Percentiles rank a stretch among this genome's conserved stretches.
phyloP scores from a whole-genome alignment of 2,329 filamentous ascomycete genomes.

The Graphilbum ipis-grandicollis region DNA sequence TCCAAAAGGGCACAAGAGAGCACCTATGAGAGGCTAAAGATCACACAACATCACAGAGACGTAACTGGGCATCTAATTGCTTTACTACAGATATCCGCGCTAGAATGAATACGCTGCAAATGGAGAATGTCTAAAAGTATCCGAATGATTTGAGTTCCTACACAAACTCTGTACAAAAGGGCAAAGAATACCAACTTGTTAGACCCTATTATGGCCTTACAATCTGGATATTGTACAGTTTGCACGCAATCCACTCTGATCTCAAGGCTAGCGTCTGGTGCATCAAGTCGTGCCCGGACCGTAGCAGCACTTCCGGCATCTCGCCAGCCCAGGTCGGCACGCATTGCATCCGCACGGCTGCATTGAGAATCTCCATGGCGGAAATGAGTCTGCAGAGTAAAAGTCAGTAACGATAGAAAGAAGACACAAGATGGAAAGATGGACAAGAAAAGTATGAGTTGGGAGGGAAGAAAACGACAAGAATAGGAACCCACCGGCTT shows the following conservation, averaged over 20 bases:
- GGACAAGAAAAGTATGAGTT: too few relatives aligned
- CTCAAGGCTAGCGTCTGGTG: background rate
- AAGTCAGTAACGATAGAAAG: too few relatives aligned
- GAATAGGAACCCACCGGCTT: background rate
- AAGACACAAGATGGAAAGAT: too few relatives aligned
- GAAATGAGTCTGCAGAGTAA: background rate
- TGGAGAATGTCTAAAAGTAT: too few relatives aligned
- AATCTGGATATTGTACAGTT: background rate
- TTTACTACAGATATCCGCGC: too few relatives aligned
- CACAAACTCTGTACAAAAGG: too few relatives aligned
- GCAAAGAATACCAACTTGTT: background rate
- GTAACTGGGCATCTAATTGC: too few relatives aligned
- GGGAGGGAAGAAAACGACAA: background rate
- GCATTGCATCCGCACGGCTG: background rate
- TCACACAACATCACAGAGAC: too few relatives aligned
- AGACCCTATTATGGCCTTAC: background rate
- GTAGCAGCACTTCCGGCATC: background rate
- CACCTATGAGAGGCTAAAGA: too few relatives aligned
- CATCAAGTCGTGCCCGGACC: background rate
- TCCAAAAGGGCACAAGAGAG: too few relatives aligned
- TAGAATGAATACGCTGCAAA: too few relatives aligned
- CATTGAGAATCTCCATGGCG: background rate
- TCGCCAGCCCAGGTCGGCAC: background rate
- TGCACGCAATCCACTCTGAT: conserved; percentile 1
- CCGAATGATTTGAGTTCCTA: too few relatives aligned